Percentiles rank a stretch among this genome's conserved stretches.
These are phyloP conservation scores for Lavandula angustifolia DNA, from an alignment of 257 asterid genomes.

Conservation along the genomic window DNA sequence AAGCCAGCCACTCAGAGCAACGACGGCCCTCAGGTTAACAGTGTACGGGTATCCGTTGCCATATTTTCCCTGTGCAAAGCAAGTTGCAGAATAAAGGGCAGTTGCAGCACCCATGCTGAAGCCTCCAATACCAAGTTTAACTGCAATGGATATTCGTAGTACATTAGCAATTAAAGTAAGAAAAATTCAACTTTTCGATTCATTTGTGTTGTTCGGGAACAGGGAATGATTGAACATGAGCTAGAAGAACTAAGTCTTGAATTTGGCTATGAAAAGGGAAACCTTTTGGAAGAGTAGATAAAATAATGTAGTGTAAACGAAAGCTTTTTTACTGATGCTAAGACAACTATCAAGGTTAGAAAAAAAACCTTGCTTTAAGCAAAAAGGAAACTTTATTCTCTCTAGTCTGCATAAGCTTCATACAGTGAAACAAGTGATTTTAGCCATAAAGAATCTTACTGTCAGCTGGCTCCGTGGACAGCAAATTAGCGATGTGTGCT, in stretches of 20 bases:
- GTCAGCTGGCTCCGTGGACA: conserved; percentile 95
- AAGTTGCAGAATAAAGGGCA: conserved; percentile 87
- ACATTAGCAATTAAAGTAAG: background rate
- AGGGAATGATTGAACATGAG: no score
- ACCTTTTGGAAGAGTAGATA: no score
- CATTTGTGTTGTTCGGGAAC: background rate
- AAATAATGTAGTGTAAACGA: no score
- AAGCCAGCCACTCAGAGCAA: conserved; percentile 98
- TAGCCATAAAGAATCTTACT: conserved; percentile 48
- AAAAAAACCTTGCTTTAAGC: no score
- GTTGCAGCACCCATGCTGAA: conserved; percentile 98
- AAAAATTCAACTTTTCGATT: no score
- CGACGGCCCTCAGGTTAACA: conserved; percentile 65
- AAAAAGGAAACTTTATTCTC: conserved; percentile 5
- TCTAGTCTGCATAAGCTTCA: background rate
- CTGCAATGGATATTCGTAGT: conserved; percentile 44
- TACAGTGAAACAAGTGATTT: no score
- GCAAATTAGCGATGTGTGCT: conserved; percentile 85
- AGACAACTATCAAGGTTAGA: no score
- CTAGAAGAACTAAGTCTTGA: no score
- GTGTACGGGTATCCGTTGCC: conserved; percentile 84
- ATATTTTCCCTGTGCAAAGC: conserved; percentile 82
- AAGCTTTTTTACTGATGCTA: no score
- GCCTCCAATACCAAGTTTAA: conserved; percentile 94
- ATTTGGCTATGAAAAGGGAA: no score